Evolutionary conservation across 495 filamentous ascomycete species (phyloP).

Genomic region (Extremus antarcticus): DNA sequence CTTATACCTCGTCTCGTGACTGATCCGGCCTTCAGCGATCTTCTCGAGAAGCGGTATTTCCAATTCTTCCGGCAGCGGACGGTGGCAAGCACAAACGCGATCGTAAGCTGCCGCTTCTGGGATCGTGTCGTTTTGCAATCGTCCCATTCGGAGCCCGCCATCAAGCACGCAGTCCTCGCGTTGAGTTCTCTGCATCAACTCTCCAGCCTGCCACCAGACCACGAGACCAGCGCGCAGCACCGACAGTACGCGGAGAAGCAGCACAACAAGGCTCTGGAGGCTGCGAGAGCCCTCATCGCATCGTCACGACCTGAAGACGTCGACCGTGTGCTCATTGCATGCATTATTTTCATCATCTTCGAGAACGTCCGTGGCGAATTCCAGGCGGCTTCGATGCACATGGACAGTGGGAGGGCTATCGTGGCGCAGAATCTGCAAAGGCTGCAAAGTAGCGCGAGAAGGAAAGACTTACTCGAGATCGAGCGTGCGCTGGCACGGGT

Average conservation of each 20-base stretch:
- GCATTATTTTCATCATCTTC: conserved; percentile 9
- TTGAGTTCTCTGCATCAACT: conserved; percentile 45
- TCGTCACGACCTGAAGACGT: conserved; percentile 1
- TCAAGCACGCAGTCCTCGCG: conserved; percentile 48
- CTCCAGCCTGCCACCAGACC: conserved; percentile 6
- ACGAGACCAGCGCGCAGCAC: neutral
- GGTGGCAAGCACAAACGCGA: conserved; percentile 37
- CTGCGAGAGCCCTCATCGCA: neutral
- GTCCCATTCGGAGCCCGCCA: conserved; percentile 44
- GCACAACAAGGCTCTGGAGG: conserved; percentile 3
- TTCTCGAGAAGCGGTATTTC: conserved; percentile 22
- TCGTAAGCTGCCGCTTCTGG: conserved; percentile 50
- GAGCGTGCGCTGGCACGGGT: neutral
- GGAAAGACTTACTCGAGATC: conserved; percentile 8
- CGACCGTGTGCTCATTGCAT: conserved; percentile 8
- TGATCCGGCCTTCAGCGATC: conserved; percentile 24
- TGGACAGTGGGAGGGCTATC: conserved; percentile 5
- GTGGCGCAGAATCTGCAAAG: neutral
- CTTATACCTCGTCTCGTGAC: conserved; percentile 1
- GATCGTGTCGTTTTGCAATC: conserved; percentile 44
- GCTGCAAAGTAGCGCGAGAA: neutral
- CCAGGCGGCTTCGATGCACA: conserved; percentile 1
- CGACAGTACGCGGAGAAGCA: conserved; percentile 1
- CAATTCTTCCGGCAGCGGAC: conserved; percentile 23
- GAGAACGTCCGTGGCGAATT: conserved; percentile 10